Evolutionary conservation across 1,284 basidiomycete genomes (phyloP).

Genomic region (Puccinia horiana): DNA sequence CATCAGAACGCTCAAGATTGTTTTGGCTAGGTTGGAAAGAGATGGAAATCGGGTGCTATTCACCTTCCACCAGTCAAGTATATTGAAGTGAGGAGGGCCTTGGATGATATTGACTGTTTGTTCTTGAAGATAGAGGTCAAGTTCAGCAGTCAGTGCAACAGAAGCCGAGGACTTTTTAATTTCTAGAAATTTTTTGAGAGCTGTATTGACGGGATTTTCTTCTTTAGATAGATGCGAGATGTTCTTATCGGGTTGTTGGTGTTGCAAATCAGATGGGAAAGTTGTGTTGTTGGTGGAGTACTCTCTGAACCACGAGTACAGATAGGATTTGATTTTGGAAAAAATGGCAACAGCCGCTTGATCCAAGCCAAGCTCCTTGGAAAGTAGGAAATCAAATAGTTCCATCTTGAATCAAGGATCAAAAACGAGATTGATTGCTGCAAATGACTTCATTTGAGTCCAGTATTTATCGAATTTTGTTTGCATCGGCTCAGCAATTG

Average conservation of each 20-base stretch:
- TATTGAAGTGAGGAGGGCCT: background rate
- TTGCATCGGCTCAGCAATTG: background rate
- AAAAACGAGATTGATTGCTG: background rate
- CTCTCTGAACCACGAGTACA: background rate
- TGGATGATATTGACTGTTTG: background rate
- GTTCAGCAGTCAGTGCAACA: background rate
- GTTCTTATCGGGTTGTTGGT: background rate
- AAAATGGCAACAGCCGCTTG: background rate
- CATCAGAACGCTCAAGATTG: too few relatives aligned
- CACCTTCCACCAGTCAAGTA: too few relatives aligned
- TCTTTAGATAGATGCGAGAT: too few relatives aligned
- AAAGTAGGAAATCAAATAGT: background rate
- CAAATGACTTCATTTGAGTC: background rate
- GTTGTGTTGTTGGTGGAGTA: background rate
- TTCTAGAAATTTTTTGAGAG: background rate
- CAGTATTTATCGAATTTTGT: background rate
- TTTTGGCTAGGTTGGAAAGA: too few relatives aligned
- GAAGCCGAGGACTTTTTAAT: background rate
- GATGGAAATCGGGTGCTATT: too few relatives aligned
- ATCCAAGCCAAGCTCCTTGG: background rate
- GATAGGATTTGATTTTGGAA: background rate
- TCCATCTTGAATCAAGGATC: background rate
- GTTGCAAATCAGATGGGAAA: too few relatives aligned
- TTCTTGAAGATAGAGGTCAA: background rate
- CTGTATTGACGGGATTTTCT: too few relatives aligned